Conservation (phyloP, 2,329 filamentous ascomycete species). For the Tolypocladium inflatum region DNA sequence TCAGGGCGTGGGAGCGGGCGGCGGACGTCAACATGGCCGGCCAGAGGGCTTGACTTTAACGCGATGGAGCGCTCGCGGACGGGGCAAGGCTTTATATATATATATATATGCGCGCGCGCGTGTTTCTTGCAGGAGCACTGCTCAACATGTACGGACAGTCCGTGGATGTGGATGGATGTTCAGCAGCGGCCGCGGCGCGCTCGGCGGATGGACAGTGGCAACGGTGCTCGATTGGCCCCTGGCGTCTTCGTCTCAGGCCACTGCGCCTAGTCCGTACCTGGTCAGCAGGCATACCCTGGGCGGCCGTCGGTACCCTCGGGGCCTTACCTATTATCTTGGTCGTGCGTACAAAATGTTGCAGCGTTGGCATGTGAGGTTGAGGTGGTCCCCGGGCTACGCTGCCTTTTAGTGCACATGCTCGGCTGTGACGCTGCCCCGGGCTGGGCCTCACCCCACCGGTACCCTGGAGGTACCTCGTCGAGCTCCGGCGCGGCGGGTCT, state of each 20-base stretch:
- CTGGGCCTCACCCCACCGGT: neutral
- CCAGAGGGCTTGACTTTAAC: neutral
- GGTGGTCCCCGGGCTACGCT: neutral
- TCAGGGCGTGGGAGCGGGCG: conserved; percentile 20
- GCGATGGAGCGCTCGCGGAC: neutral
- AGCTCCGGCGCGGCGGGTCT: neutral
- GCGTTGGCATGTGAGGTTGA: neutral
- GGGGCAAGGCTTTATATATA: neutral
- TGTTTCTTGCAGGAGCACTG: neutral
- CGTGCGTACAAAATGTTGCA: neutral
- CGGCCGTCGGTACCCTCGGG: too few species aligned
- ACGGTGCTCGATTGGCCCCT: neutral
- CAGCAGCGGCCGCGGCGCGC: neutral
- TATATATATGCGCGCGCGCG: neutral
- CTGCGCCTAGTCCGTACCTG: neutral
- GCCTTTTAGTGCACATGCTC: neutral
- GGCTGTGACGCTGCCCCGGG: neutral
- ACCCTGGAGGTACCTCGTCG: neutral
- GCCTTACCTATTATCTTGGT: neutral
- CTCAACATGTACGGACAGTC: neutral
- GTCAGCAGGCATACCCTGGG: too few species aligned
- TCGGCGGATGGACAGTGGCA: neutral
- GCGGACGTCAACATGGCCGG: conserved; percentile 25
- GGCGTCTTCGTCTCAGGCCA: neutral
- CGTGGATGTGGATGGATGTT: neutral